Base-by-base conservation (phyloP, 257 asterid genomes). In the Plectranthus barbatus region DNA sequence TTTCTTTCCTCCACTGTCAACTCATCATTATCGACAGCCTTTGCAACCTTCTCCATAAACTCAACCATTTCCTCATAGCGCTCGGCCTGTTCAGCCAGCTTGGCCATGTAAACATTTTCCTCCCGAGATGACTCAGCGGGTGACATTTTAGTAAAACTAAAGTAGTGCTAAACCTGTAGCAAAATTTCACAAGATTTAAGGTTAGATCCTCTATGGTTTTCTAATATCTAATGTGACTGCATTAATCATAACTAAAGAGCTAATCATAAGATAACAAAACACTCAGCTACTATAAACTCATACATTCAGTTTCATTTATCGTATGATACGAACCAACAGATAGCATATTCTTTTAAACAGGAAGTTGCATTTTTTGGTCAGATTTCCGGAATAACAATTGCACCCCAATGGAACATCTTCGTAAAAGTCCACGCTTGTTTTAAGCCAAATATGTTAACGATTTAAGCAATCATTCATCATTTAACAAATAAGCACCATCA, bases 11-110 rank as follows among this genome's bases (percentile, higher is more conserved):
- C 87, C 52, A 84, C 78, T 14, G 84, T 77, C 73, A 84, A 56
- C 68, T 84, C 91, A 60, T 81, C 87, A 7, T 41, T 72, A 18
- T 77, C 83, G 0, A 56, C 67, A 20, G 79, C 56, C 81, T 81
- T 84, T 14, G 79, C 85, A 21, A 81, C 87, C 82, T 84, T 81
- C 72, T 84, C 91, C 91, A 84, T 84, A 17, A 81, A 81, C 70
- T 81, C 91, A 23, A 84, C 81, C 91, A 84, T 84, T 75, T 84
- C 91, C 73, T 84, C 91, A 8, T 81, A 84, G n/a, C 87, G 83
- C 53, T 84, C 91, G 19, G 91, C 91, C 74, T 81, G 85, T 62
- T 81, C 87, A 2, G 90, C 86, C 72, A 83, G 52, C 80, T 83
- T 83, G 67, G 85, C 90, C 79, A 80, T 74, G 79, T 83, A 83